Conservation (phyloP, 2,329 filamentous ascomycete species). For the Bisporella sp. region DNA sequence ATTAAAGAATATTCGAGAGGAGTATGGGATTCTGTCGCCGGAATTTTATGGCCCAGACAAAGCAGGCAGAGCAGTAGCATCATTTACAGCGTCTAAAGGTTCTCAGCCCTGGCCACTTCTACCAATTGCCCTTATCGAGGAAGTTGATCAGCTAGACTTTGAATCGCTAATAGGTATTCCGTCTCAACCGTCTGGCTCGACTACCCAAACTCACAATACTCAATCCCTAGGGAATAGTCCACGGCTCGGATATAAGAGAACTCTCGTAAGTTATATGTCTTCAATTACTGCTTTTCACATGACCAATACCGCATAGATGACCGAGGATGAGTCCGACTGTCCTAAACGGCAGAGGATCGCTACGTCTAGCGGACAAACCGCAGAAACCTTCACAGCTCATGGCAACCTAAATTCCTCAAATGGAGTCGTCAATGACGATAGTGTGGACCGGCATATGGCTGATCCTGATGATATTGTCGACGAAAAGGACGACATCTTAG, state of each 20-base stretch:
- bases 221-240: neutral
- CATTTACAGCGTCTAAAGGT: slow-evolving; percentile 12
- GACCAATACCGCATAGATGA: slow-evolving; percentile 8
- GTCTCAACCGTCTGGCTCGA: slow-evolving; percentile 4
- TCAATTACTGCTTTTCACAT: neutral
- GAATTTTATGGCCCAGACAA: slow-evolving; percentile 15
- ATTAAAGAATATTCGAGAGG: slow-evolving; percentile 15
- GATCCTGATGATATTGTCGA: slow-evolving; percentile 1
- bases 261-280: slow-evolving; percentile 12
- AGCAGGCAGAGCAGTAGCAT: slow-evolving; percentile 18
- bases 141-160: neutral
- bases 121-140: slow-evolving; percentile 18
- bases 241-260: slow-evolving; percentile 9
- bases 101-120: slow-evolving; percentile 16
- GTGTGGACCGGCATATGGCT: neutral
- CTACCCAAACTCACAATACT: slow-evolving; percentile 11
- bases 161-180: neutral
- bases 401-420: slow-evolving; percentile 3
- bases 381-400: slow-evolving; percentile 1
- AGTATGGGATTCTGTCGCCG: slow-evolving; percentile 14
- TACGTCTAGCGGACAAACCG: slow-evolving; percentile 4
- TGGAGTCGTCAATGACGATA: neutral
- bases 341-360: slow-evolving; percentile 18
- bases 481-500: slow-evolving; percentile 3
- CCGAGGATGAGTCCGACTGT: slow-evolving; percentile 11